Evolutionary conservation across 768 basidiomycete genomes (phyloP).

Genomic region (Pulveroboletus sp.): DNA sequence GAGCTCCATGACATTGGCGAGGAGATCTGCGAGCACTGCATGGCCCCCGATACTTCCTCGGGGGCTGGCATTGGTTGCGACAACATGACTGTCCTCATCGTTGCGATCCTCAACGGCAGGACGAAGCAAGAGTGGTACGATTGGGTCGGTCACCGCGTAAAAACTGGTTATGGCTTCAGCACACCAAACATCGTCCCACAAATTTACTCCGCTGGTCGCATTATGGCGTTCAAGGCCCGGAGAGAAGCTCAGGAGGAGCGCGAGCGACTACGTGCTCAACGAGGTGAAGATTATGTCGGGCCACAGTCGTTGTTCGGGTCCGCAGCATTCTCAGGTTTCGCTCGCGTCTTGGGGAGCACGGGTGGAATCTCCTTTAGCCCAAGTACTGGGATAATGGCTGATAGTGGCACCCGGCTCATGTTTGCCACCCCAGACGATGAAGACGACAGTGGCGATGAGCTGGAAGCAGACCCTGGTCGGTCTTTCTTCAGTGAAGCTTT

Average conservation of each 20-base stretch:
- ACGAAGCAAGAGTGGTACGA: slow-evolving; percentile 90
- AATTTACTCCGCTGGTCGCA: slow-evolving; percentile 63
- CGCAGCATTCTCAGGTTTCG: slow-evolving; percentile 43
- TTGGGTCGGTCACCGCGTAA: slow-evolving; percentile 83
- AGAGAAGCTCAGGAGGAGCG: slow-evolving; percentile 54
- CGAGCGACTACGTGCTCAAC: slow-evolving; percentile 37
- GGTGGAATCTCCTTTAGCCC: slow-evolving; percentile 68
- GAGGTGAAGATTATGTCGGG: slow-evolving; percentile 30
- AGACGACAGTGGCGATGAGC: slow-evolving; percentile 54
- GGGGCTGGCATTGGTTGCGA: slow-evolving; percentile 95
- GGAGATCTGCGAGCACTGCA: slow-evolving; percentile 85
- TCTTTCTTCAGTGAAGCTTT: slow-evolving; percentile 51
- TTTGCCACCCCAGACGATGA: slow-evolving; percentile 59
- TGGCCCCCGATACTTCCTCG: slow-evolving; percentile 89
- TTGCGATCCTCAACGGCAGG: slow-evolving; percentile 81
- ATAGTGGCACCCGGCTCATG: slow-evolving; percentile 48
- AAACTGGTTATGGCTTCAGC: slow-evolving; percentile 65
- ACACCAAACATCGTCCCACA: slow-evolving; percentile 77
- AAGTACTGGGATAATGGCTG: slow-evolving; percentile 47
- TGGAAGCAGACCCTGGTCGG: slow-evolving; percentile 29
- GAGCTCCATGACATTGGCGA: slow-evolving; percentile 82
- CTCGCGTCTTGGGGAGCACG: slow-evolving; percentile 50
- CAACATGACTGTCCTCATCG: slow-evolving; percentile 95
- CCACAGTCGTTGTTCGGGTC: slow-evolving; percentile 32
- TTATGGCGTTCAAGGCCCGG: slow-evolving; percentile 60